A percentile compares a stretch with the other conserved stretches of the same genome.
These are phyloP conservation scores for Pezicula neosporulosa DNA, from an alignment of 2,329 filamentous ascomycete genomes.

Conservation along the genomic window DNA sequence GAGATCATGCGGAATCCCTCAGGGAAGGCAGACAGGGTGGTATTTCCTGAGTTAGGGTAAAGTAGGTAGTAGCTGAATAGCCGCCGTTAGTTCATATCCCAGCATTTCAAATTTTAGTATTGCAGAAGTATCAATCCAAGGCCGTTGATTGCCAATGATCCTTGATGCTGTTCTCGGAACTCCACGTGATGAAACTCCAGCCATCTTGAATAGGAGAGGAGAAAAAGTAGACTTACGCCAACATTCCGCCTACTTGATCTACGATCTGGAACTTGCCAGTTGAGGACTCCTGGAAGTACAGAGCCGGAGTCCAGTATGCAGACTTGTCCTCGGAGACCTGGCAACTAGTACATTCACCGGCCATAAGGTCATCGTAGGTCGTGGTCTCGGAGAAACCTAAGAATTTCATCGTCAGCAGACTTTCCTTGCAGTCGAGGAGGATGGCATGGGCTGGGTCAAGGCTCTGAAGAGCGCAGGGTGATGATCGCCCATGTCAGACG, in stretches of 20 bases:
- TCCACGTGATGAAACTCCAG: neutral
- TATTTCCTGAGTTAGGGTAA: conserved; percentile 52
- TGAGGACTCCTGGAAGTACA: conserved; percentile 41
- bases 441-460: neutral
- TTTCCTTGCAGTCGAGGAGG: neutral
- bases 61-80: conserved; percentile 76
- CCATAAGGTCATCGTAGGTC: conserved; percentile 52
- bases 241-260: conserved; percentile 74
- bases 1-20: conserved; percentile 78
- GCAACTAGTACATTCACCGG: conserved; percentile 63
- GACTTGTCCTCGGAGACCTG: conserved; percentile 57
- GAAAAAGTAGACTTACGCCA: conserved; percentile 60
- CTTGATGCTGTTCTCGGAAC: no score
- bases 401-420: conserved; percentile 10
- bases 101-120: conserved; percentile 34
- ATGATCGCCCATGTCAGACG: neutral
- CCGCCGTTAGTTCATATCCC: conserved; percentile 12
- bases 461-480: neutral
- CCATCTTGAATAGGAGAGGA: neutral
- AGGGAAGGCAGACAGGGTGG: conserved; percentile 69
- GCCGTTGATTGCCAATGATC: no score
- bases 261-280: conserved; percentile 56
- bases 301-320: conserved; percentile 65
- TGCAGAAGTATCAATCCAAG: no score
- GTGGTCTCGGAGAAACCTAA: conserved; percentile 63